Conservation (phyloP, 805 yeast species). For the Nakazawaea wickerhamii region DNA sequence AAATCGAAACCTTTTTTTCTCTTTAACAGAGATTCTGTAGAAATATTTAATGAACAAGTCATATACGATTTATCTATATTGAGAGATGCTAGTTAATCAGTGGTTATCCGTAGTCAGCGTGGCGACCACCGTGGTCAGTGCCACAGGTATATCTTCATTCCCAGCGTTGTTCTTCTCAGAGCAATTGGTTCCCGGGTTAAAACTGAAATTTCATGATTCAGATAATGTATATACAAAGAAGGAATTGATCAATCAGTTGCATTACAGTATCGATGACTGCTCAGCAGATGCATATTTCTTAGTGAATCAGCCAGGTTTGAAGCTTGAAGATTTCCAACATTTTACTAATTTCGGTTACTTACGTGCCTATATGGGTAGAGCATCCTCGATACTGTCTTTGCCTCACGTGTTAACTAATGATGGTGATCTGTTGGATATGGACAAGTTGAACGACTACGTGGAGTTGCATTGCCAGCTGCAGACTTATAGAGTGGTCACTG, state of each 20-base stretch:
- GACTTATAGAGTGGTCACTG: constrained; percentile 31
- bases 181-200: constrained; percentile 24
- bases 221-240: constrained; percentile 22
- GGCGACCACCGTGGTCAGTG: neutral
- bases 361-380: constrained; percentile 42
- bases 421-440: constrained; percentile 35
- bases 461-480: constrained; percentile 49
- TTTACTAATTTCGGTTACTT: constrained; percentile 41
- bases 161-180: constrained; percentile 26
- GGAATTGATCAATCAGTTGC: constrained; percentile 20
- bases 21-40: neutral
- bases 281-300: constrained; percentile 52
- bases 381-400: constrained; percentile 59
- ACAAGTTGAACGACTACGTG: constrained; percentile 35
- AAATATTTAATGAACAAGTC: neutral
- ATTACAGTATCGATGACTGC: constrained; percentile 32
- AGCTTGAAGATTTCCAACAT: constrained; percentile 38
- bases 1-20: neutral
- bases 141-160: constrained; percentile 6
- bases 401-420: constrained; percentile 38
- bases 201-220: constrained; percentile 23
- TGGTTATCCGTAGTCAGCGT: neutral
- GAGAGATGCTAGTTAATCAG: no score
- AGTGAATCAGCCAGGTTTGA: constrained; percentile 49
- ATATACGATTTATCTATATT: no score